phyloP scores from a whole-genome alignment of 2,329 filamentous ascomycete genomes.

The Trichoderma gracile region DNA sequence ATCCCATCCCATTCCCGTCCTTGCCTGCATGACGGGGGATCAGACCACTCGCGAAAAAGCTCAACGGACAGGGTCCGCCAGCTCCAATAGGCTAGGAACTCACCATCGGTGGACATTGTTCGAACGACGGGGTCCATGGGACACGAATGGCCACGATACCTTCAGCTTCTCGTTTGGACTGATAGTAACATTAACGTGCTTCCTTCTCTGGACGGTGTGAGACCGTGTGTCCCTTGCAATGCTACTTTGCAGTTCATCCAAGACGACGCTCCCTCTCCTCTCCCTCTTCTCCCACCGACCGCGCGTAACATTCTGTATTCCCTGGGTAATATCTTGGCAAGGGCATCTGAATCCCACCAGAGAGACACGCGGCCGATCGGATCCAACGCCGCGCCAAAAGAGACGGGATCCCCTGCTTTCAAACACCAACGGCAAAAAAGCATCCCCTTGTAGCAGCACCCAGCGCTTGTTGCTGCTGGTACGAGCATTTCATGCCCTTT shows the following conservation, averaged over 20 bases:
- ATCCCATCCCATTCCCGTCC: background rate
- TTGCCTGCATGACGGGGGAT: constrained; percentile 2
- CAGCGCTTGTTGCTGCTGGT: too few relatives aligned
- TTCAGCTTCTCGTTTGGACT: too few relatives aligned
- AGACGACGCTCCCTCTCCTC: background rate
- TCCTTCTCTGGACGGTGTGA: too few relatives aligned
- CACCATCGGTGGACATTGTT: background rate
- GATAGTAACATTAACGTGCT: too few relatives aligned
- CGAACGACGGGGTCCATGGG: too few relatives aligned
- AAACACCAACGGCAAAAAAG: too few relatives aligned
- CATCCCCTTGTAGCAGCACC: too few relatives aligned
- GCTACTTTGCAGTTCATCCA: background rate
- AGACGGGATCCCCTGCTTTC: too few relatives aligned
- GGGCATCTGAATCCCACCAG: background rate
- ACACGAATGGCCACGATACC: too few relatives aligned
- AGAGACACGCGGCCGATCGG: too few relatives aligned
- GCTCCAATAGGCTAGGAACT: constrained; percentile 12
- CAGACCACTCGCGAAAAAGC: constrained; percentile 9
- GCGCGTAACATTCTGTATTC: background rate
- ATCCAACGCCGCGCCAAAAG: background rate
- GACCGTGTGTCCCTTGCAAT: too few relatives aligned
- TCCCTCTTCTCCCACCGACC: background rate
- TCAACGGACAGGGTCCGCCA: constrained; percentile 10
- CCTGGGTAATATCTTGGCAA: constrained; percentile 20
- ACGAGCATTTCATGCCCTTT: too few relatives aligned